Base-by-base conservation (phyloP, 345 rosid genomes). In the Limnanthes douglasii region DNA sequence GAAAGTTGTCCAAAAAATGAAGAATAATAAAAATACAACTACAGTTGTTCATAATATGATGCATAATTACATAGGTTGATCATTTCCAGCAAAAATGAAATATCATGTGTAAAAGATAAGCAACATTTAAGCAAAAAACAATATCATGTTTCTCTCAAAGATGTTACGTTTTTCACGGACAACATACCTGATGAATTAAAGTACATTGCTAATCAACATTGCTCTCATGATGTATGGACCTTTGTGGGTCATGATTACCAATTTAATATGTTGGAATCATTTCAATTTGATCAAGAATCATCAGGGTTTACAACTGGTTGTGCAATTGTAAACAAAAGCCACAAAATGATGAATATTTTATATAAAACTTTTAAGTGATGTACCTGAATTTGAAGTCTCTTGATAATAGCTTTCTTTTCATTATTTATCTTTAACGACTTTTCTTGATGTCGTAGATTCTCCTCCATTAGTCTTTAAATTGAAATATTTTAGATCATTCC, bases 1-100 rank as follows among this genome's bases (percentile, higher is more conserved):
- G 88, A 78, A 31, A 66, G 66, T 56, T 56, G 53, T 49, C 40
- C 43, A 11, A 73, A 57, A 59, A 93, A 72, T 48, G 61, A 59
- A 39, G 94, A 80, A 47, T 68, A 65, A 56, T 90, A 96, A 51
- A 96, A 80, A 63, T 80, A 93, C 64, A 80, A 92, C 64, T 96
- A 75, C 56, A 64, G 66, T 32, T 74, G 62, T 52, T 72, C 93
- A 42, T 81, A 64, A 51, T 63, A 94, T 61, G 59, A 70, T 18
- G 59, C 47, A 59, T 77, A 72, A 43, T 16, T 66, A 48, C 61
- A 65, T 25, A 70, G n/a, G n/a, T n/a, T n/a, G n/a, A 79, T 69
- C 51, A 68, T 67, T 38, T 45, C 67, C 28, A 56, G 58, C 54
- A 27, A 56, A 17, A 18, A 55, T 32, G 84, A 80, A 45, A 71